Evolutionary conservation across 176 grass and related monocot species (phyloP), one percentile per base, ranked within the genome.

Genomic region (Raddia guianensis): DNA sequence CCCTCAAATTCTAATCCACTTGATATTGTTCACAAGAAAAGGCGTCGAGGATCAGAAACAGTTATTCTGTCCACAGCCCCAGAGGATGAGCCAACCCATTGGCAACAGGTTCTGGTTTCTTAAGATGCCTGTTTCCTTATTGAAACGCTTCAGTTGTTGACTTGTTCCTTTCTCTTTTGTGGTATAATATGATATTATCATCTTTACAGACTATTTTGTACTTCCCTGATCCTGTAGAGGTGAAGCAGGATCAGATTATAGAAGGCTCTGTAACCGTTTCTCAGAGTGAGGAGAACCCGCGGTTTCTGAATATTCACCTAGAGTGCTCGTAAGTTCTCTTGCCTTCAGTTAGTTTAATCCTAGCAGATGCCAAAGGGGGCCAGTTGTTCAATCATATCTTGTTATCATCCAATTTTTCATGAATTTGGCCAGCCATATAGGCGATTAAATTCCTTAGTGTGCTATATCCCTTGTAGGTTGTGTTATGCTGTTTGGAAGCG

Each of bases 61-160:
- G 86, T 97, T 86, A 53, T 97, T 44, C 73, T 97, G 49, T 97
- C 94, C 75, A 97, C 94, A 68, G 89, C 94, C 62, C 94, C 94
- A 33, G 94, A 97, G 80, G 87, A 94, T 64, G 80, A 88, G 51
- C 89, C 94, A 35, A 97, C 94, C 64, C 94, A 97, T 87, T 97
- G 91, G 91, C 91, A 92, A 52, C 94, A 97, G 87, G 94, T 92
- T 84, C 68, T 83, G n/a, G 74, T 83, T 64, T 70, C n/a, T 68
- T 15, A 73, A 37, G 55, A 70, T 76, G 35, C 3, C 37, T 2
- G 55, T 72, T 59, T 89, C 66, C 57, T 72, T 80, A 8, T 44
- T 1, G 19, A 64, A 84, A 45, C 7, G 37, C 8, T 65, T 51
- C 18, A 54, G 5, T 52, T 62, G 18, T 32, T 80, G 1, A 5